Percentiles rank a stretch among this genome's conserved stretches.
phyloP scores from a whole-genome alignment of 352 stramenopile genomes.

The Blastocystis sp. region DNA sequence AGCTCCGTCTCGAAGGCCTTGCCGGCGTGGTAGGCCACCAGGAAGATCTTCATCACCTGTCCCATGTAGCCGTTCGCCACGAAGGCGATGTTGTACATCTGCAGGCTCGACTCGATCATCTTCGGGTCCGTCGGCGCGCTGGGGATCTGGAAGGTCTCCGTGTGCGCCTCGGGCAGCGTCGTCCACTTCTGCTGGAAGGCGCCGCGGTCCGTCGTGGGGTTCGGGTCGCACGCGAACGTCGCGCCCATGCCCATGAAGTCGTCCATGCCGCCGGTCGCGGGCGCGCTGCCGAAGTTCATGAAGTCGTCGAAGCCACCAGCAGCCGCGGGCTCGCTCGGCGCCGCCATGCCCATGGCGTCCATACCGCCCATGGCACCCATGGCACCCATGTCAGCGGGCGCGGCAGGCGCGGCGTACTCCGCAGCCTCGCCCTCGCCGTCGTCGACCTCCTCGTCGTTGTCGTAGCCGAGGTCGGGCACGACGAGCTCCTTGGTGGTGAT shows the following conservation, averaged over 20 bases:
- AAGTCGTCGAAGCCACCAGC: constrained; percentile 65
- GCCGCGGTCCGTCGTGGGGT: constrained; percentile 14
- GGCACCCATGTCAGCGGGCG: not conserved
- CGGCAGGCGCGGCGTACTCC: constrained; percentile 59
- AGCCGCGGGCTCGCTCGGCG: constrained; percentile 20
- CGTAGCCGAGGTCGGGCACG: constrained; percentile 71
- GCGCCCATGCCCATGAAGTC: constrained; percentile 37
- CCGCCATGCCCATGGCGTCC: constrained; percentile 72
- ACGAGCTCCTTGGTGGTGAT: constrained; percentile 79
- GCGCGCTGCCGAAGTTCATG: constrained; percentile 51
- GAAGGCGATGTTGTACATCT: constrained; percentile 53
- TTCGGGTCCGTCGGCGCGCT: constrained; percentile 47
- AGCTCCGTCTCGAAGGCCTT: constrained; percentile 51
- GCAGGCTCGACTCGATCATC: constrained; percentile 16
- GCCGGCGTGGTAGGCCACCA: constrained; percentile 41
- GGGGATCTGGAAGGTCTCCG: constrained; percentile 66
- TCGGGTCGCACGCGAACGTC: constrained; percentile 47
- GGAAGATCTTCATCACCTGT: constrained; percentile 70
- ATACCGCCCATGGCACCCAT: constrained; percentile 58
- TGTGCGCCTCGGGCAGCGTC: constrained; percentile 57
- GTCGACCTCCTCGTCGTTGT: constrained; percentile 74
- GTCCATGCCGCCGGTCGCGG: not conserved
- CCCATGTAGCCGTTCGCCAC: constrained; percentile 67
- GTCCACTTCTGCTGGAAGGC: constrained; percentile 69
- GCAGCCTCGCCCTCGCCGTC: constrained; percentile 74